phyloP scores from a whole-genome alignment of 2,329 filamentous ascomycete genomes.

The Paecilomyces fulvus region DNA sequence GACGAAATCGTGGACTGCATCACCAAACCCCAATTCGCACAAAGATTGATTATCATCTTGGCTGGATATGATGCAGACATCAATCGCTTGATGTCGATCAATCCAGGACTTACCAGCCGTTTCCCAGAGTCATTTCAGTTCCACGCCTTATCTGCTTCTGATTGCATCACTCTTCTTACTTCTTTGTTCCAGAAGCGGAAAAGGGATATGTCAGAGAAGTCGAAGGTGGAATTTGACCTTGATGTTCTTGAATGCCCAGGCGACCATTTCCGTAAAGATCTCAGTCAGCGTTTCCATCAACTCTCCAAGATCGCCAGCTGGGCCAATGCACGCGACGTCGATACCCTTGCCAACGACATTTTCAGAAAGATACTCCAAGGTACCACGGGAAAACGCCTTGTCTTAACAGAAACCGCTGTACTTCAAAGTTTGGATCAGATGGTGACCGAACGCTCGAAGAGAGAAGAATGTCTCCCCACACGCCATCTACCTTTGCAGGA shows the following conservation, averaged over 20 bases:
- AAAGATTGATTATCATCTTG: slow-evolving; percentile 58
- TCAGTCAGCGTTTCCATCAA: slow-evolving; percentile 25
- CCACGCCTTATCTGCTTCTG: slow-evolving; percentile 29
- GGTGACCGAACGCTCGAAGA: not conserved
- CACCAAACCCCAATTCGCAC: slow-evolving; percentile 49
- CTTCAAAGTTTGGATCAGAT: slow-evolving; percentile 8
- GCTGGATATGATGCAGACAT: slow-evolving; percentile 63
- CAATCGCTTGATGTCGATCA: slow-evolving; percentile 52
- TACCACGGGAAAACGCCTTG: slow-evolving; percentile 1
- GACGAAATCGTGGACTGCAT: slow-evolving; percentile 45
- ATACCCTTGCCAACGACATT: slow-evolving; percentile 45
- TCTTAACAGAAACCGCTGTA: slow-evolving; percentile 5
- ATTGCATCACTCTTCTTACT: slow-evolving; percentile 36
- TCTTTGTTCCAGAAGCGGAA: slow-evolving; percentile 22
- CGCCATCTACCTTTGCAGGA: too few relatives aligned
- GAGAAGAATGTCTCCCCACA: too few relatives aligned
- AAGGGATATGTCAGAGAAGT: slow-evolving; percentile 12
- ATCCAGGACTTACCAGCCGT: slow-evolving; percentile 55
- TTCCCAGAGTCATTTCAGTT: slow-evolving; percentile 58
- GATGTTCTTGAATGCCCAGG: slow-evolving; percentile 15
- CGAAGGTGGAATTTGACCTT: slow-evolving; percentile 17
- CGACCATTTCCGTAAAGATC: slow-evolving; percentile 5
- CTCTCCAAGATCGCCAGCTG: slow-evolving; percentile 44
- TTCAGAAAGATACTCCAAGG: slow-evolving; percentile 28
- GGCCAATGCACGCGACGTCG: slow-evolving; percentile 57